A percentile compares a stretch with the other conserved stretches of the same genome.
Conservation (phyloP, 73 alveolate species). For the Urostyla sp. region DNA sequence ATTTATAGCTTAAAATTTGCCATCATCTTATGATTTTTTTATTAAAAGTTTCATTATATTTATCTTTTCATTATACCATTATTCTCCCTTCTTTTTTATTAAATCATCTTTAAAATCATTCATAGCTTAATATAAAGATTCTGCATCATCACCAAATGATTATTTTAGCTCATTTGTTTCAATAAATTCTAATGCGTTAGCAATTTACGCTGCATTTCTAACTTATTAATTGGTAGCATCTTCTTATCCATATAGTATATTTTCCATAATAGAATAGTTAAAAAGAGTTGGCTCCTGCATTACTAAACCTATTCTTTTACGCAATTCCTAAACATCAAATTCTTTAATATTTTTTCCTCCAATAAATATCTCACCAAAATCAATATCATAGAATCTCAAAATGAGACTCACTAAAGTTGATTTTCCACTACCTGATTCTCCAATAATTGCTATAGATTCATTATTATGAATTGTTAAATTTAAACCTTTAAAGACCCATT, state of each 20-base stretch:
- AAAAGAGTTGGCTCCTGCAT: conserved; percentile 95
- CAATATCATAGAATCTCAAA: conserved; percentile 88
- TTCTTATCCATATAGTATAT: conserved; percentile 79
- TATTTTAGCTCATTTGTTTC: conserved; percentile 32
- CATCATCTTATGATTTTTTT: not conserved
- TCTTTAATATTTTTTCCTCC: conserved; percentile 80
- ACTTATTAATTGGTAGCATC: conserved; percentile 80
- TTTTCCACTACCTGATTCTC: conserved; percentile 94
- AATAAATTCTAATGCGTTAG: conserved; percentile 84
- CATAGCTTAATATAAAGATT: not conserved
- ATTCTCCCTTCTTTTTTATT: conserved; percentile 12
- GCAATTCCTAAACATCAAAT: conserved; percentile 65
- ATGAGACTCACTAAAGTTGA: conserved; percentile 79
- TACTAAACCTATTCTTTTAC: conserved; percentile 87
- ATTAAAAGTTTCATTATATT: not conserved
- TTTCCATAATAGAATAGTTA: conserved; percentile 83
- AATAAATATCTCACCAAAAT: conserved; percentile 77
- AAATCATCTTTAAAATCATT: not conserved
- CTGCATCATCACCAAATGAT: conserved; percentile 30
- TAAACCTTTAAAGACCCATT: conserved; percentile 77
- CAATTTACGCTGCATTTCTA: conserved; percentile 84
- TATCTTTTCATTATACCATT: conserved; percentile 2
- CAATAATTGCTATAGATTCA: conserved; percentile 83
- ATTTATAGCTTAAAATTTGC: conserved; percentile 28
- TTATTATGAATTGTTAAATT: conserved; percentile 75